Percentiles rank a stretch among this genome's conserved stretches.
Evolutionary conservation across 176 grass and related monocot species (phyloP).

Genomic region (Echinochloa phyllopogon): DNA sequence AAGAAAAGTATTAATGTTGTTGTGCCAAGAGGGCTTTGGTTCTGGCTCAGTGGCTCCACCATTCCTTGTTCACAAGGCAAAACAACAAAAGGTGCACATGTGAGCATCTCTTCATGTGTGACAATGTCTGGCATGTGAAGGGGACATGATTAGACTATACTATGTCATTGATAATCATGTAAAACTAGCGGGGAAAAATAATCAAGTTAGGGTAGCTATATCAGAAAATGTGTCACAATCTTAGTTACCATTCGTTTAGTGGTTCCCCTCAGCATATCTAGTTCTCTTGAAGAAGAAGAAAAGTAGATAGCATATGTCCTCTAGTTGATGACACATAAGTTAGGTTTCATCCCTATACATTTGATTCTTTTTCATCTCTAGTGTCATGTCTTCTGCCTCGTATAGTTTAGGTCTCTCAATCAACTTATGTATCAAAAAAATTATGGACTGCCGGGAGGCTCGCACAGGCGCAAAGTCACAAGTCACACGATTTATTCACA

Average conservation of each 20-base stretch:
- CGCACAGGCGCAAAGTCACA: too few relatives aligned
- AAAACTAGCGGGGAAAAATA: background rate
- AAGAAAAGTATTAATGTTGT: background rate
- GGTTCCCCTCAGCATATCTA: background rate
- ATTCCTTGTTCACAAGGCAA: conserved; percentile 9
- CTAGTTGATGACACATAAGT: background rate
- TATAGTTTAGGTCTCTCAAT: conserved; percentile 12
- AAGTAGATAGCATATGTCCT: background rate
- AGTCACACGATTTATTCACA: too few relatives aligned
- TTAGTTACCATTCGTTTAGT: conserved; percentile 7
- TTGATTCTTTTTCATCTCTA: conserved; percentile 38
- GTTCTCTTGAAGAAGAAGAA: background rate
- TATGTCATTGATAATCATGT: background rate
- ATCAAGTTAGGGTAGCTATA: background rate
- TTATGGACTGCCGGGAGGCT: too few relatives aligned
- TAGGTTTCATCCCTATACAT: background rate
- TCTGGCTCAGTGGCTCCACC: conserved; percentile 36
- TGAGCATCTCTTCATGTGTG: background rate
- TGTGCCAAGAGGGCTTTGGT: background rate
- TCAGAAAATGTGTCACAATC: background rate
- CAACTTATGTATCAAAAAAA: conserved; percentile 8
- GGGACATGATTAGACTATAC: background rate
- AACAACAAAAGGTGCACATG: conserved; percentile 22
- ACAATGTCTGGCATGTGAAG: background rate
- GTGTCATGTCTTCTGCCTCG: background rate